These are phyloP conservation scores for Verticillium dahliae DNA, from an alignment of 2,329 filamentous ascomycete species.

Conservation along the genomic window DNA sequence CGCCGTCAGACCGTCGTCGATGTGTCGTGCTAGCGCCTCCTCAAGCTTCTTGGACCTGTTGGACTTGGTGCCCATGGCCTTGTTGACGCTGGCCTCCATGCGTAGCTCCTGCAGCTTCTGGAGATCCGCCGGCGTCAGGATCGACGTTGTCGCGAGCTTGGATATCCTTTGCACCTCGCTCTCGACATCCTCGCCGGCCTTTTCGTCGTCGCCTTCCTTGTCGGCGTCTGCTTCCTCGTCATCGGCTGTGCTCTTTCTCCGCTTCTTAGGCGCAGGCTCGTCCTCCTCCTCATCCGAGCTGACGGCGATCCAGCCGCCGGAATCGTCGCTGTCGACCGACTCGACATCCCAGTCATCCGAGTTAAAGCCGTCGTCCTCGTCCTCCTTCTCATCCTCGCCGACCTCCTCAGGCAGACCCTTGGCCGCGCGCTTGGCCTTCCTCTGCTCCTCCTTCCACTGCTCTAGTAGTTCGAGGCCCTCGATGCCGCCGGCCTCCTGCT, in stretches of 20 bases:
- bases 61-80: constrained; percentile 40
- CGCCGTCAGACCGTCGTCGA: constrained; percentile 84
- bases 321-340: constrained; percentile 58
- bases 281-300: constrained; percentile 78
- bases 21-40: constrained; percentile 52
- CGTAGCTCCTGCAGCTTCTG: constrained; percentile 88
- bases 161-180: constrained; percentile 47
- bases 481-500: constrained; percentile 73
- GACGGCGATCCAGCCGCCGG: constrained; percentile 90
- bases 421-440: constrained; percentile 63
- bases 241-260: constrained; percentile 19
- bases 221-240: constrained; percentile 10
- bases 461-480: constrained; percentile 88
- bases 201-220: constrained; percentile 29
- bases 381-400: constrained; percentile 53
- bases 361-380: constrained; percentile 52
- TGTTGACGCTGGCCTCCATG: constrained; percentile 63
- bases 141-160: constrained; percentile 83
- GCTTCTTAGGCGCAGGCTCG: constrained; percentile 52
- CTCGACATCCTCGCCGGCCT: constrained; percentile 34
- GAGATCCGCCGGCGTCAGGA: constrained; percentile 93
- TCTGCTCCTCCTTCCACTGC: constrained; percentile 90
- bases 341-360: constrained; percentile 56
- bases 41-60: constrained; percentile 34
- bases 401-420: constrained; percentile 60